Percentiles rank a stretch among this genome's conserved stretches.
Conservation (phyloP, 164 flowering plant genomes). For the Vitis rupestris region DNA sequence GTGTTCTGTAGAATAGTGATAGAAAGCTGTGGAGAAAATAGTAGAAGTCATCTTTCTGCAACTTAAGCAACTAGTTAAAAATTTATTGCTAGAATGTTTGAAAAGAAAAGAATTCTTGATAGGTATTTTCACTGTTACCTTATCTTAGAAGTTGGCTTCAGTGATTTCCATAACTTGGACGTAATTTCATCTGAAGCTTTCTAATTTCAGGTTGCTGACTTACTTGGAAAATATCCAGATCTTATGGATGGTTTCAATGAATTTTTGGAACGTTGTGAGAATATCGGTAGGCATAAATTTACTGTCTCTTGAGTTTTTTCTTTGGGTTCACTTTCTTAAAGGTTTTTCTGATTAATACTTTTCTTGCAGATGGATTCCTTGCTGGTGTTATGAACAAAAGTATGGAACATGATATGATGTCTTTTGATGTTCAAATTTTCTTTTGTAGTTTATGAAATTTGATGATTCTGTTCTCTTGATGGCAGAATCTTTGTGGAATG, state of each 20-base stretch:
- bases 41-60: no score
- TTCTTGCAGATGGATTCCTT: constrained; percentile 67
- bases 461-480: constrained; percentile 3
- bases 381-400: constrained; percentile 67
- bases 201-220: constrained; percentile 52
- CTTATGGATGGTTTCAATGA: constrained; percentile 69
- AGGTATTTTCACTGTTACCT: no score
- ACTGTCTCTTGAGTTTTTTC: neutral
- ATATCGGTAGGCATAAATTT: constrained; percentile 39
- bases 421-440: neutral
- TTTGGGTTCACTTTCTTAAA: neutral
- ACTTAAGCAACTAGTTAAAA: no score
- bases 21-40: no score
- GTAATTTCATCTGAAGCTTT: neutral
- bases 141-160: no score
- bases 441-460: neutral
- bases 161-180: neutral
- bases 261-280: constrained; percentile 62
- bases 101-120: no score
- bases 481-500: constrained; percentile 49
- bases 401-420: constrained; percentile 25
- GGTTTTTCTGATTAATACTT: constrained; percentile 14
- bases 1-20: no score
- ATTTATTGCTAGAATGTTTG: no score
- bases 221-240: constrained; percentile 61